Base-by-base conservation (phyloP, 768 basidiomycete species). In the Mycena maculata region DNA sequence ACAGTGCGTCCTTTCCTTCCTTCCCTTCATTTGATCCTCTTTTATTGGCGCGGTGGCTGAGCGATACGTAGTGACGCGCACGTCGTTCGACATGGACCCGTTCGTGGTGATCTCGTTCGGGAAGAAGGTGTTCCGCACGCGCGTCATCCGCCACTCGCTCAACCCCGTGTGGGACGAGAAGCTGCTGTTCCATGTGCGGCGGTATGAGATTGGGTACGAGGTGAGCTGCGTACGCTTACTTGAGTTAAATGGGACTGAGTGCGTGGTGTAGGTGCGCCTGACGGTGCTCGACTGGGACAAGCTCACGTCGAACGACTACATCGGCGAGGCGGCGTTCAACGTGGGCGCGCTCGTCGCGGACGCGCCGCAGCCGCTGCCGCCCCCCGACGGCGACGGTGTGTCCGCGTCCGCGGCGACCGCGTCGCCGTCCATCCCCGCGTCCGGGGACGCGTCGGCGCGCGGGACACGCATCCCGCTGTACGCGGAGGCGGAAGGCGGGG, bases 211-310 rank as follows among this genome's bases (percentile, higher is more conserved):
- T 11, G 75, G 86, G 12, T 98, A 71, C 13, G 59, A 71, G 69
- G 69, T 67, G 39, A 9, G 65, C 13, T 36, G 33, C 8, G 8
- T 36, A 13, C n/a, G n/a, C n/a, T n/a, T n/a, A n/a, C n/a, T n/a
- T n/a, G n/a, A n/a, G 28, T 8, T 50, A 38, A 4, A n/a, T 12
- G 7, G 18, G 23, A 0, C 5, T 25, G 42, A 25, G 48, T 23
- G 56, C 15, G 20, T 11, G 8, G 11, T 10, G 82, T 86, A 90
- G 59, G 83, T 95, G 10, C 88, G 94, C 70, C 88, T 98, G 55
- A 87, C 89, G 0, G 88, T 99, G 3, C 89, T 96, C 54, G 97
- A 99, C 76, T 99, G 97, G 97, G 97, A 99, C 79, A 98, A 98
- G 78, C 85, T 95, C 15, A 88, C 87, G 33, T 86, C 88, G 7